Evolutionary conservation across 1,284 basidiomycete genomes (phyloP), one percentile per base, ranked within the genome.

Genomic region (Melanopsichium pennsylvanicum): DNA sequence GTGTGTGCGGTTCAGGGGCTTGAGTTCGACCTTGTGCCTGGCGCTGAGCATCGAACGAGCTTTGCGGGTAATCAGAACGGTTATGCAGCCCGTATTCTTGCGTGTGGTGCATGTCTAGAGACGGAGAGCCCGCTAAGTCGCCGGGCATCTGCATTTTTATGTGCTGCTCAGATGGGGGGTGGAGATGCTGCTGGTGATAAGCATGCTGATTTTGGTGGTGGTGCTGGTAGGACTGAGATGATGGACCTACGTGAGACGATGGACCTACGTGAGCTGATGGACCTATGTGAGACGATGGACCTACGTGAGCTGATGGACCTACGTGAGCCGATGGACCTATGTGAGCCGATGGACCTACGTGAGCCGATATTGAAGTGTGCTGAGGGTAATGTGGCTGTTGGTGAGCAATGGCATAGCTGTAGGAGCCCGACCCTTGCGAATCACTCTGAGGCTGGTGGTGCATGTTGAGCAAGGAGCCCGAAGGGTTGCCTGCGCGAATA

Each of bases 1-100:
- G 88, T 0, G 86, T 85, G 57, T 86, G 80, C 39, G 70, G 58
- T 37, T 71, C 63, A n/a, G 45, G 31, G 10, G 40, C 15, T 19
- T 52, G 45, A 12, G 35, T 22, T 13, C 40, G 46, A 5, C n/a
- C 25, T 16, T 18, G 12, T 4, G n/a, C 21, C 36, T 49, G 41
- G 34, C 42, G 45, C 25, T 50, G 49, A 12, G 18, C 46, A 9
- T 55, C 46, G 7, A 41, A 12, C 16, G 41, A 16, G 37, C 29
- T 22, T 34, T 44, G 49, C 25, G 41, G 22, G 18, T 46, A 37
- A 5, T 44, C 36, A 4, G 38, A 0, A n/a, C 54, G 55, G 3
- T 51, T 48, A n/a, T 63, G 48, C 39, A 38, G 15, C 12, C 40
- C 44, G 21, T 56, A 47, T 6, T 33, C 18, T 11, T 42, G 32